Percentiles rank a stretch among this genome's conserved stretches.
Evolutionary conservation across 768 basidiomycete genomes (phyloP).

Genomic region (Boletus sensibilis): DNA sequence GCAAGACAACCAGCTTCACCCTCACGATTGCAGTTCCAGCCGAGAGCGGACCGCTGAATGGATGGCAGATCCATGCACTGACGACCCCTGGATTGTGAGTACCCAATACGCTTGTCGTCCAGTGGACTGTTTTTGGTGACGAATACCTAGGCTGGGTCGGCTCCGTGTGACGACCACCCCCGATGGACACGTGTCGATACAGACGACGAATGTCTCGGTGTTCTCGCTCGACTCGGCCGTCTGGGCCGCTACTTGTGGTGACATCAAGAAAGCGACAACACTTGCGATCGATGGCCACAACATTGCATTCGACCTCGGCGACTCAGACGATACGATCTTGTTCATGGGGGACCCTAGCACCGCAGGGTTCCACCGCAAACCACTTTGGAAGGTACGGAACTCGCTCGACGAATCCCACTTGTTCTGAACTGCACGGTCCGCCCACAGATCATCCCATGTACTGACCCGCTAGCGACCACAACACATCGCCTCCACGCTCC

Average conservation of each 20-base stretch:
- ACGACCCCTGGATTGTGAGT: constrained; percentile 66
- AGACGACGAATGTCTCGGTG: constrained; percentile 26
- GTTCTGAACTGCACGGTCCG: background rate
- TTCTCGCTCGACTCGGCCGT: constrained; percentile 20
- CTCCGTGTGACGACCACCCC: constrained; percentile 15
- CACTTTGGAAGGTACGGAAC: constrained; percentile 25
- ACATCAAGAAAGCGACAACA: background rate
- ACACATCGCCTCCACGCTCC: constrained; percentile 5
- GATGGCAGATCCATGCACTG: constrained; percentile 63
- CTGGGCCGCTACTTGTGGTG: background rate
- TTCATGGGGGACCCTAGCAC: constrained; percentile 7
- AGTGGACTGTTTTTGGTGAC: background rate
- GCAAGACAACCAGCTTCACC: constrained; percentile 45
- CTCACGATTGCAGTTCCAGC: constrained; percentile 69
- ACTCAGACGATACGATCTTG: constrained; percentile 1
- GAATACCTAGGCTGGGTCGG: constrained; percentile 16
- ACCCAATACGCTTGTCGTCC: background rate
- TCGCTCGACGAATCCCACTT: background rate
- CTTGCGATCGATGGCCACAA: constrained; percentile 17
- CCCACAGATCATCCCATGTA: constrained; percentile 7
- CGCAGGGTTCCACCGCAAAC: background rate
- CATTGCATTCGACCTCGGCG: background rate
- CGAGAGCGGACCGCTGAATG: constrained; percentile 69
- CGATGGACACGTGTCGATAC: constrained; percentile 11
- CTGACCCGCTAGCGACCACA: background rate